Percentiles rank a stretch among this genome's conserved stretches.
Evolutionary conservation across 106 monocot species (phyloP).

Genomic region (Vanilla planifolia): DNA sequence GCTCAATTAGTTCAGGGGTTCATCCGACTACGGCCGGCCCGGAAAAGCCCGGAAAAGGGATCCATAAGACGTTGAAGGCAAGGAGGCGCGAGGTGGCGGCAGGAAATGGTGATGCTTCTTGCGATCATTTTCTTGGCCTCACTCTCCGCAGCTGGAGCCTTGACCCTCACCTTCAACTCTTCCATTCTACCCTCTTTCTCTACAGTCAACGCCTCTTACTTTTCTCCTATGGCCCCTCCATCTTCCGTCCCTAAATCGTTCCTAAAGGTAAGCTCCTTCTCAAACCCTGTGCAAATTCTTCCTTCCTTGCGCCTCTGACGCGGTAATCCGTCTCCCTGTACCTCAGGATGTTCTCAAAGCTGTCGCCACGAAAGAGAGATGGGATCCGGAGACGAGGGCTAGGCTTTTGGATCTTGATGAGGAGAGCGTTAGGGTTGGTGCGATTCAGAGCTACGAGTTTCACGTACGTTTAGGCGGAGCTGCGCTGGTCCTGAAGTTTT

Average conservation of each 20-base stretch:
- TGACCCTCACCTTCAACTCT: slow-evolving; percentile 5
- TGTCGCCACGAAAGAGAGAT: slow-evolving; percentile 46
- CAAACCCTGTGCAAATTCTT: neutral
- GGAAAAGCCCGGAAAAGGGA: too few relatives aligned
- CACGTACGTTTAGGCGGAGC: slow-evolving; percentile 24
- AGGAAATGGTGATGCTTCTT: neutral
- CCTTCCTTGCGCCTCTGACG: neutral
- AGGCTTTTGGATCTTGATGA: slow-evolving; percentile 38
- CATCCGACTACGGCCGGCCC: too few relatives aligned
- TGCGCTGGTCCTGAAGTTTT: slow-evolving; percentile 24
- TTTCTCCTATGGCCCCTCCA: neutral
- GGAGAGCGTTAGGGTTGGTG: slow-evolving; percentile 20
- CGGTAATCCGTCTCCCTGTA: neutral
- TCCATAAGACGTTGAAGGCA: too few relatives aligned
- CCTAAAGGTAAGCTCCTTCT: neutral
- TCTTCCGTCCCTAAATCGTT: neutral
- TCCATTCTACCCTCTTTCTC: neutral
- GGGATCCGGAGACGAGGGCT: slow-evolving; percentile 36
- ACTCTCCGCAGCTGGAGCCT: neutral
- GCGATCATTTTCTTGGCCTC: slow-evolving; percentile 6
- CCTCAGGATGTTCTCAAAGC: slow-evolving; percentile 27
- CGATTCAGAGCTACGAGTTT: slow-evolving; percentile 50
- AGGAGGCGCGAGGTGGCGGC: too few relatives aligned
- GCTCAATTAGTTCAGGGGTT: too few relatives aligned
- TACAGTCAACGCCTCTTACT: neutral